Conservation (phyloP, 768 basidiomycete genomes). For the Obba rivulosa region DNA sequence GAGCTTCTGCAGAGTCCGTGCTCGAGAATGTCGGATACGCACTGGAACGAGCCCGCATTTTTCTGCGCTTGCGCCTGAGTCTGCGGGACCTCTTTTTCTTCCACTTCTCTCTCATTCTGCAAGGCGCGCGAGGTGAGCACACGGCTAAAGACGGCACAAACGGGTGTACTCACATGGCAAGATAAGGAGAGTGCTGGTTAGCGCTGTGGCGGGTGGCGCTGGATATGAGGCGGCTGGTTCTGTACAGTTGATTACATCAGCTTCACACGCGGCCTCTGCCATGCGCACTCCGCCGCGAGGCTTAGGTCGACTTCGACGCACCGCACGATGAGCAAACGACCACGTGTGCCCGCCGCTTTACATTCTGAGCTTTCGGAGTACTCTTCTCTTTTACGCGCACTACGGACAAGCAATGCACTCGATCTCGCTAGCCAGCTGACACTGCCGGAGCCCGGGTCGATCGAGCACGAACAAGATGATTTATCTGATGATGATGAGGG, state of each 20-base stretch:
- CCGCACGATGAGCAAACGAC: slow-evolving; percentile 25
- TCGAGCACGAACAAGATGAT: slow-evolving; percentile 11
- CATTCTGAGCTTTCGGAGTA: slow-evolving; percentile 68
- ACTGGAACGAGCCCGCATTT: slow-evolving; percentile 96
- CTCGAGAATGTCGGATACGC: slow-evolving; percentile 30
- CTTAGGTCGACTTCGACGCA: neutral
- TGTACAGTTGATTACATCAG: slow-evolving; percentile 26
- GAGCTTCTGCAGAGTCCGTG: neutral
- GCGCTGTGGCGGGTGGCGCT: slow-evolving; percentile 7
- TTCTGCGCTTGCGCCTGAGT: slow-evolving; percentile 91
- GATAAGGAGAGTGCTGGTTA: slow-evolving; percentile 26
- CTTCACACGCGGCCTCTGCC: slow-evolving; percentile 8
- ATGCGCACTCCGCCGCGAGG: neutral
- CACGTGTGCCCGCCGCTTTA: slow-evolving; percentile 44
- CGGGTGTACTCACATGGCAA: slow-evolving; percentile 19
- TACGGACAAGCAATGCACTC: slow-evolving; percentile 52
- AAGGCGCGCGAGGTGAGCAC: slow-evolving; percentile 2
- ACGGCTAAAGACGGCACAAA: neutral
- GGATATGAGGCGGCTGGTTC: slow-evolving; percentile 18
- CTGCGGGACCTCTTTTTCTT: slow-evolving; percentile 94
- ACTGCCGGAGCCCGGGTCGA: slow-evolving; percentile 14
- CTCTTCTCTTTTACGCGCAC: slow-evolving; percentile 55
- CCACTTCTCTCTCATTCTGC: slow-evolving; percentile 93
- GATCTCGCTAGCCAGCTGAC: slow-evolving; percentile 54
- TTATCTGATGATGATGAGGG: slow-evolving; percentile 21